Base-by-base conservation (phyloP, 1,139 yeast species). In the Taphrina deformans region DNA sequence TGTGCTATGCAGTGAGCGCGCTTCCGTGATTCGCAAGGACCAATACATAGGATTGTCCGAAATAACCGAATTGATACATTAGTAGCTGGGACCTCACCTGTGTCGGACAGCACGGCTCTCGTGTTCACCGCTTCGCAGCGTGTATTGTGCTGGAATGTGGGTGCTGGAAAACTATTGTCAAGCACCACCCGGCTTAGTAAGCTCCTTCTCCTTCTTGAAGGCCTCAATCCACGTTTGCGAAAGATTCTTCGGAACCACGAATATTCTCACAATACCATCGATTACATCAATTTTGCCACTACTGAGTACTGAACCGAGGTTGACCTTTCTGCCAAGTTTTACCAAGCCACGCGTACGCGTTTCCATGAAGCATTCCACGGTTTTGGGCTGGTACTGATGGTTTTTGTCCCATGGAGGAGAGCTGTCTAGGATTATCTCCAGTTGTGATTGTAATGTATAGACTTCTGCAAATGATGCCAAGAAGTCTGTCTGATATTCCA, bases 401-500 rank as follows among this genome's bases (percentile, higher is more conserved):
- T 83, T 84, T 24, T 82, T 81, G 73, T 87, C 89, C 88, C 91
- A 91, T 61, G 83, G 83, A 9, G 82, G 82, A 1, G 93, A 90
- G 71, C 90, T 80, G 62, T 86, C 77, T 83, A 80, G 46, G 82
- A 83, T 71, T 82, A 74, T 71, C 77, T 69, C 69, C 0, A 79
- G 63, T 35, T 72, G 69, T 7, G 72, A 75, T 5, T 68, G 69
- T 5, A 77, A 85, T 0, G 93, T 83, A 1, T 85, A 77, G 56
- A 87, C 76, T 72, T 89, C 96, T 67, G 93, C 83, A 14, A 88
- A 82, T 68, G 86, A 86, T 5, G 86, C 89, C 44, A 92, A 79
- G 70, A 86, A 86, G 74, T 92, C 97, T 70, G 92, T 89, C 73
- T 89, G 96, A 73, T 88, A 88, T 7, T 84, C 85, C 3, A 93